phyloP scores from a whole-genome alignment of 176 grass and related monocot species.

The Zea mays region DNA sequence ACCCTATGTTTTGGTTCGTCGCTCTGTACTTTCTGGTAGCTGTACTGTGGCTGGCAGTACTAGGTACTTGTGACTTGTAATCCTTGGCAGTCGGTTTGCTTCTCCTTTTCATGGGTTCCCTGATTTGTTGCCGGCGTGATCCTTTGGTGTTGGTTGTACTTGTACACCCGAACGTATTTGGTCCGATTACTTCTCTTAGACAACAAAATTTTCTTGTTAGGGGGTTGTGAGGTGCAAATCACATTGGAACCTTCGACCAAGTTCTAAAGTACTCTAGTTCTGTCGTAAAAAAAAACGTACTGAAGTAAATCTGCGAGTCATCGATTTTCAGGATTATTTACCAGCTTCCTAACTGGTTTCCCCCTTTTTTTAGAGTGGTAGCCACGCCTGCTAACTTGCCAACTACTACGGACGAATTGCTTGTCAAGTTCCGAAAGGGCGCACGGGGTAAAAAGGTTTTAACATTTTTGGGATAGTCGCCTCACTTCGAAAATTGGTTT shows the following conservation, averaged over 20 bases:
- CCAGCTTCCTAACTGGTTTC: slow-evolving; percentile 1
- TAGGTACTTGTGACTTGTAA: slow-evolving; percentile 10
- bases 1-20: background rate
- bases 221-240: background rate
- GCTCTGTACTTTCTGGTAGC: slow-evolving; percentile 20
- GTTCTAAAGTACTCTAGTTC: background rate
- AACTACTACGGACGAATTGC: background rate
- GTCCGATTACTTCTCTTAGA: background rate
- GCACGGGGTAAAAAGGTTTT: background rate
- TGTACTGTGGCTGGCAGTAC: slow-evolving; percentile 15
- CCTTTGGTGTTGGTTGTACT: background rate
- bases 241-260: background rate
- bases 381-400: background rate
- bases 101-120: background rate
- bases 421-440: background rate
- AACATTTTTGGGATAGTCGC: background rate
- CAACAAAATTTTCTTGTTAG: background rate
- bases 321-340: background rate
- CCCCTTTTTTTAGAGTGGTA: background rate
- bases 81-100: background rate
- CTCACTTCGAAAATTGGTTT: background rate
- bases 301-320: background rate
- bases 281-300: background rate
- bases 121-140: background rate
- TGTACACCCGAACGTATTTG: background rate